phyloP scores from a whole-genome alignment of 2,329 filamentous ascomycete species.

The Teratosphaeriaceae sp. region DNA sequence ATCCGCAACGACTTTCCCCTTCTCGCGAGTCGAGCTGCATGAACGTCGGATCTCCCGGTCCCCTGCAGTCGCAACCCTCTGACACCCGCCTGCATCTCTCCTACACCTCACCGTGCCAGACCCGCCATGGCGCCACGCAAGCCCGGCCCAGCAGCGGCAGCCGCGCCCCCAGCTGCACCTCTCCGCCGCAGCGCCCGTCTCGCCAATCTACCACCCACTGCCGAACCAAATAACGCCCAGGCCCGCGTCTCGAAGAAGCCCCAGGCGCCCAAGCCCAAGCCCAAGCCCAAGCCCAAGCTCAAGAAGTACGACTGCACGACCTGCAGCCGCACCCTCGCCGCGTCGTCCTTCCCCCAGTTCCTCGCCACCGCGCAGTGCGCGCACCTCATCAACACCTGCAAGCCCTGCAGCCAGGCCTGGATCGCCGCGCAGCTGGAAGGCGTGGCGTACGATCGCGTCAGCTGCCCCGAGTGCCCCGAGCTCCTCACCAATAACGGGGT shows the following conservation, averaged over 20 bases:
- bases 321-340: slow-evolving; percentile 7
- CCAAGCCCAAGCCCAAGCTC: slow-evolving; percentile 3
- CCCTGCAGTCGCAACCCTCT: too few relatives aligned
- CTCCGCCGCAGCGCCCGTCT: not conserved
- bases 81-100: too few relatives aligned
- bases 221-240: not conserved
- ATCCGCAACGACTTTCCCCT: too few relatives aligned
- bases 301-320: slow-evolving; percentile 7
- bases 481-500: slow-evolving; percentile 39
- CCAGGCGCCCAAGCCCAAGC: not conserved
- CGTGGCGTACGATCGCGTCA: slow-evolving; percentile 25
- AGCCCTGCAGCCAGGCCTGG: slow-evolving; percentile 26
- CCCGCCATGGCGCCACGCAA: not conserved
- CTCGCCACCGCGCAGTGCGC: slow-evolving; percentile 21
- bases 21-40: too few relatives aligned
- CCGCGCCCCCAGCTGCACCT: not conserved
- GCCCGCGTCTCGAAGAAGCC: not conserved
- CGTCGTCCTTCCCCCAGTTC: slow-evolving; percentile 18
- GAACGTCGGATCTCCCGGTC: too few relatives aligned
- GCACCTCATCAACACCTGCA: slow-evolving; percentile 20
- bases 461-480: slow-evolving; percentile 44
- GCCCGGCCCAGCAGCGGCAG: not conserved
- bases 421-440: slow-evolving; percentile 20
- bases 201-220: not conserved
- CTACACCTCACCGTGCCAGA: too few relatives aligned